Conservation (phyloP, 495 filamentous ascomycete genomes). For the Chaetomium fimeti region DNA sequence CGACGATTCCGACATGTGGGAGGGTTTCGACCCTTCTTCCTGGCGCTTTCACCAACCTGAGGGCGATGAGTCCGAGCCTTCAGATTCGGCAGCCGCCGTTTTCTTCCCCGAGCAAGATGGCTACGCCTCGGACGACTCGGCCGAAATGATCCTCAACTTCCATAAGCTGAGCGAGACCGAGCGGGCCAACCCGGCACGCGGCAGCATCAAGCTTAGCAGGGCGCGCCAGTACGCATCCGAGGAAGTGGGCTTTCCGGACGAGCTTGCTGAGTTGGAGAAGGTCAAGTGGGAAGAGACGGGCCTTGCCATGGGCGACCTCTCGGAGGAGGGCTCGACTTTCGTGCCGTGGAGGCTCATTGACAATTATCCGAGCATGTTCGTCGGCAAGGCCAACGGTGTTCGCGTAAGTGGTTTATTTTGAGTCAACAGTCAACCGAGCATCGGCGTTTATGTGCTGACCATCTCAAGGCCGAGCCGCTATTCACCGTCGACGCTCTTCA, state of each 20-base stretch:
- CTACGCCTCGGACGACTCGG: constrained; percentile 25
- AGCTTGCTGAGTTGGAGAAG: constrained; percentile 26
- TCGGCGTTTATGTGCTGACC: neutral
- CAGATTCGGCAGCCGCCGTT: neutral
- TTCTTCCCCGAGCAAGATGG: neutral
- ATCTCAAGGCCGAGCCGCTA: constrained; percentile 51
- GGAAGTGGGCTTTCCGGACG: constrained; percentile 7
- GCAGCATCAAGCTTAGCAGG: constrained; percentile 27
- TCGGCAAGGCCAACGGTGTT: constrained; percentile 47
- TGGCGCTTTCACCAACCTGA: constrained; percentile 15
- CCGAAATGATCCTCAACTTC: constrained; percentile 24
- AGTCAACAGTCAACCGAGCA: neutral
- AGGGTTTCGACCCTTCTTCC: constrained; percentile 24
- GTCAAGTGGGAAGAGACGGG: constrained; percentile 26
- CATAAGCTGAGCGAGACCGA: constrained; percentile 20
- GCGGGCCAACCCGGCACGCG: neutral
- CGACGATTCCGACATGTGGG: constrained; percentile 13
- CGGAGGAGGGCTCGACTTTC: constrained; percentile 43
- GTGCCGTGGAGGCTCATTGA: constrained; percentile 58
- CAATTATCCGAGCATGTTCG: constrained; percentile 60
- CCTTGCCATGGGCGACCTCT: constrained; percentile 33
- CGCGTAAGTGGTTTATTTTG: constrained; percentile 33
- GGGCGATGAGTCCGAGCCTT: neutral
- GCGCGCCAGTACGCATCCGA: constrained; percentile 22
- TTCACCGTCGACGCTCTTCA: constrained; percentile 58